These are phyloP conservation scores for Talaromyces thailandensis DNA, from an alignment of 495 filamentous ascomycete species.

Conservation along the genomic window DNA sequence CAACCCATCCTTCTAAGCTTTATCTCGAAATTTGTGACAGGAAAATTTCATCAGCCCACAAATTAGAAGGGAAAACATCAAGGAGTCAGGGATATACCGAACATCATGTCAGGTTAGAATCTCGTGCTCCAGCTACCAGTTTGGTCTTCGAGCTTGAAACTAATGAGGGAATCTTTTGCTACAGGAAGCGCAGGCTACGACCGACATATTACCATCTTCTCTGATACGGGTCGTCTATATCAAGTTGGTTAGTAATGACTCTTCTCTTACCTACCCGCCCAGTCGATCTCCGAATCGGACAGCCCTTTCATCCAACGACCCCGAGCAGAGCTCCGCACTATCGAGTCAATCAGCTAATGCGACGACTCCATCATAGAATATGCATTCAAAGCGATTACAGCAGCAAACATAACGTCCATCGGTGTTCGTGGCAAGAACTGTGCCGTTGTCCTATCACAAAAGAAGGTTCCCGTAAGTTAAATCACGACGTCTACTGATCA, in stretches of 20 bases:
- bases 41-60: too few species aligned
- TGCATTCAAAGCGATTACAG: conserved; percentile 99
- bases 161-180: conserved; percentile 16
- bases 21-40: neutral
- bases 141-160: conserved; percentile 16
- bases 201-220: conserved; percentile 99
- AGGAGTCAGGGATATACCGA: conserved; percentile 8
- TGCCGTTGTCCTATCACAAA: conserved; percentile 94
- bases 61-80: neutral
- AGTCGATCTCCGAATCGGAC: neutral
- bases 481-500: conserved; percentile 2
- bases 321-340: neutral
- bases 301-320: neutral
- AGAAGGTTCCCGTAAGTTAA: conserved; percentile 90
- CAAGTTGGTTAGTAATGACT: conserved; percentile 84
- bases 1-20: neutral
- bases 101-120: conserved; percentile 36
- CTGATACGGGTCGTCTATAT: conserved; percentile 93
- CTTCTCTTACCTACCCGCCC: neutral
- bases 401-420: conserved; percentile 96
- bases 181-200: conserved; percentile 93
- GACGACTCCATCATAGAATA: conserved; percentile 57
- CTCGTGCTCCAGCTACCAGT: conserved; percentile 5
- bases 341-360: conserved; percentile 4
- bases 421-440: conserved; percentile 94